Percentiles rank a stretch among this genome's conserved stretches.
These are phyloP conservation scores for Pholiota conissans DNA, from an alignment of 768 basidiomycete species.

Conservation along the genomic window DNA sequence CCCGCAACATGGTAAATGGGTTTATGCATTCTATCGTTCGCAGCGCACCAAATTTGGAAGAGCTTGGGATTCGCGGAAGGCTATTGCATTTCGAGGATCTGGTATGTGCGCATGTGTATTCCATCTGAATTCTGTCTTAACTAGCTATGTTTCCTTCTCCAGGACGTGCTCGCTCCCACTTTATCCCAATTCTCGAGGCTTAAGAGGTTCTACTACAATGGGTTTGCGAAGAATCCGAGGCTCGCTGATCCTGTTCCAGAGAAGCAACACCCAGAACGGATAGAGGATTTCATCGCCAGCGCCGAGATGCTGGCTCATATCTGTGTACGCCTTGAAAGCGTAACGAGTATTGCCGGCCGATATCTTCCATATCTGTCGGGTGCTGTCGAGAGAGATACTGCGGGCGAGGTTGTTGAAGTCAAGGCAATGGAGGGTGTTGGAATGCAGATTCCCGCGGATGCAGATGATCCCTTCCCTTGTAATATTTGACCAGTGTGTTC, in stretches of 20 bases:
- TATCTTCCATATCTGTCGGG: neutral
- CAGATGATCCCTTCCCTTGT: neutral
- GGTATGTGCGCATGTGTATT: neutral
- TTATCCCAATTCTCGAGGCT: neutral
- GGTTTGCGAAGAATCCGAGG: neutral
- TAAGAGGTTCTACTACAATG: neutral
- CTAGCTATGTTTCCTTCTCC: neutral
- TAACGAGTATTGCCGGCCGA: neutral
- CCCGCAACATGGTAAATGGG: neutral
- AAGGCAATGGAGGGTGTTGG: neutral
- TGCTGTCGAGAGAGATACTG: neutral
- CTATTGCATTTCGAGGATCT: neutral
- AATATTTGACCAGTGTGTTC: neutral
- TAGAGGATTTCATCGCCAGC: neutral
- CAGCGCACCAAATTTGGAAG: constrained; percentile 15
- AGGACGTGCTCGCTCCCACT: neutral
- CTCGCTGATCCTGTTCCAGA: neutral
- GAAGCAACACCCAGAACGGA: neutral
- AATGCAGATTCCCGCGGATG: neutral
- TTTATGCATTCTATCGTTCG: constrained; percentile 14
- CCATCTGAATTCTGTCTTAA: neutral
- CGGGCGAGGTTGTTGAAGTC: neutral
- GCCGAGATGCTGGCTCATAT: neutral
- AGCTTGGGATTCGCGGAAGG: constrained; percentile 1
- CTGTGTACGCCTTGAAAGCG: neutral